Base-by-base conservation (phyloP, 164 flowering plant species). In the Nelumbo lutea region DNA sequence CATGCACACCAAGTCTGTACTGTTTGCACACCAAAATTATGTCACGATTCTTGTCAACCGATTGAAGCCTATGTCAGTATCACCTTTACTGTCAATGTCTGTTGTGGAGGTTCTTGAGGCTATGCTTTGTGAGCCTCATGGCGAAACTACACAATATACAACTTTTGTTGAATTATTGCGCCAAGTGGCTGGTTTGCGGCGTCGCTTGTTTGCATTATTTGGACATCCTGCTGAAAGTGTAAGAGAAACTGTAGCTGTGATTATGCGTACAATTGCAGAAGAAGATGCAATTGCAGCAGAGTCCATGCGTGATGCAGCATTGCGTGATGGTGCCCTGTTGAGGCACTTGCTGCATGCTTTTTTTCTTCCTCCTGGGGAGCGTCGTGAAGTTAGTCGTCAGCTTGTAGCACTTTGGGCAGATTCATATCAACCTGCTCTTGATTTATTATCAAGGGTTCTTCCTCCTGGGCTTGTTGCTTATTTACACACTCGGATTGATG, bases 241-340 rank as follows among this genome's bases (percentile, higher is more conserved):
- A 2, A 84, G 98, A 76, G 99, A 92, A 81, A 89, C 90, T 11
- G 96, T 95, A 45, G 99, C 98, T 66, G 91, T 95, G 10, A 87
- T 95, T 63, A 95, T 95, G 99, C 96, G 99, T 27, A 88, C 98
- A 27, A 95, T 95, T 76, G 99, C 99, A 48, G 99, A 92, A 79
- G 99, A 95, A 85, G 99, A 95, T 85, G 98, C 99, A 56, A 90
- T 95, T 80, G 99, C 99, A 66, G 98, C 99, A 68, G 99, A 95
- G 79, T 95, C 97, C 13, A 95, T 95, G 99, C 90, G 99, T 39
- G 99, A 88, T 83, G 98, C 99, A 85, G 92, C 99, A 71, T 79
- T 95, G 73, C 90, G 97, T 63, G 99, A 95, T 87, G 99, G 98
- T 80, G 99, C 99, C 65, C 79, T 92, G 70, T 67, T 92, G 79